Base-by-base conservation (phyloP, 2,329 filamentous ascomycete genomes). In the Juglanconis oblonga region DNA sequence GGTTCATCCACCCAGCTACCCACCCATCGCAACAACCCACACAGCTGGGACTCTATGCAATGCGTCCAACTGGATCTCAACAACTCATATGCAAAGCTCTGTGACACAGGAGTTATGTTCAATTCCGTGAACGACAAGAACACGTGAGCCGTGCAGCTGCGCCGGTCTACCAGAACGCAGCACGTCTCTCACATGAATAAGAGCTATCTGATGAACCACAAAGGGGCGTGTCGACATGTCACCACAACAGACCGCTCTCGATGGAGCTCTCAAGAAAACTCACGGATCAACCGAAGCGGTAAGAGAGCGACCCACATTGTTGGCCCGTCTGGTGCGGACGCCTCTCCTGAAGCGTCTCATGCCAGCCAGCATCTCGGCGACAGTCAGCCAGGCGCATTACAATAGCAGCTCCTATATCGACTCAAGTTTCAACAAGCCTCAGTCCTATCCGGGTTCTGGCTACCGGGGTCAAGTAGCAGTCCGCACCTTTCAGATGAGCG, bases 281-380 rank as follows among this genome's bases (percentile, higher is more conserved):
- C 50, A 57, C 57, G 45, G 49, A 48, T 52, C 52, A 45, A 17
- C 44, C 24, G 57, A 55, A 61, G 61, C 61, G 61, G 61, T 62
- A 60, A 62, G 52, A 54, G 42, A 29, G 49, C 33, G 61, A 59
- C 58, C 61, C 54, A 56, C 51, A 33, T 52, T 52, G 17, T 44
- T 49, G 31, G 50, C 49, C 10, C 32, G 36, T n/a, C 42, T 44
- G n/a, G 13, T 33, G n/a, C 17, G 33, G 52, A 35, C 31, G 31
- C 38, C 38, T 42, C 10, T 42, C 10, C 38, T 42, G 13, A 24
- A 50, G 29, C 32, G 32, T 50, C 48, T 50, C 48, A 50, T 42
- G n/a, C 38, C 38, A 42, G 38, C 4, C 38, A 24, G 24, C 24
- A 24, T 42, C 52, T 42, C 29, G 8, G 51, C 36, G 51, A 17